These are phyloP conservation scores for Cladosporium austrohemisphaericum DNA, from an alignment of 2,329 filamentous ascomycete species.

Conservation along the genomic window DNA sequence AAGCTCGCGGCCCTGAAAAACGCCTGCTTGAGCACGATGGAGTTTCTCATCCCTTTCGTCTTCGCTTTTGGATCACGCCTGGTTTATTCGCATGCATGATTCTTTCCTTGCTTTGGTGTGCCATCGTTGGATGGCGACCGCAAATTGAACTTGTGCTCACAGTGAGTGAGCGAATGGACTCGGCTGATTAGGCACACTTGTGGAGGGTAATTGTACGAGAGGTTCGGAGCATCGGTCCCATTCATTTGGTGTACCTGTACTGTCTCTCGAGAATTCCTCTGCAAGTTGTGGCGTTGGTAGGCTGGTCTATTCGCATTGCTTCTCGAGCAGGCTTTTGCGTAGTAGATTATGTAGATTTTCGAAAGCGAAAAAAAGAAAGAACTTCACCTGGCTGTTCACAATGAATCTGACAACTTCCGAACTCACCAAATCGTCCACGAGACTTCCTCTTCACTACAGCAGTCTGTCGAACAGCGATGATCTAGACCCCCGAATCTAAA, in stretches of 20 bases:
- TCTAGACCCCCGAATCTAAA: too few relatives aligned
- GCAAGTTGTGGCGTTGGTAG: slow-evolving; percentile 13
- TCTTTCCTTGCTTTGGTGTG: too few relatives aligned
- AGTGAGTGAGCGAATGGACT: neutral
- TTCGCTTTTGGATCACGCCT: neutral
- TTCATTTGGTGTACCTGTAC: slow-evolving; percentile 7
- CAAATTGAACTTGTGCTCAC: too few relatives aligned
- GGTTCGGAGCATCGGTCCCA: neutral
- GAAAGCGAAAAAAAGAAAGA: neutral
- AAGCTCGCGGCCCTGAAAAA: slow-evolving; percentile 15
- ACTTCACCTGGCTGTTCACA: neutral
- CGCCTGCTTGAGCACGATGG: slow-evolving; percentile 16
- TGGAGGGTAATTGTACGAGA: neutral
- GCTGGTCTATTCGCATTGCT: slow-evolving; percentile 3
- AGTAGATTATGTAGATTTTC: too few relatives aligned
- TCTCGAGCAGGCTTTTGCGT: too few relatives aligned
- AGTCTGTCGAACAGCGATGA: too few relatives aligned
- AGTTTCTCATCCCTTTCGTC: slow-evolving; percentile 14
- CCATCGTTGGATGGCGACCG: neutral
- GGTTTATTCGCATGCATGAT: neutral
- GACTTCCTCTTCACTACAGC: too few relatives aligned
- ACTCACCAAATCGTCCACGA: too few relatives aligned
- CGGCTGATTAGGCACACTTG: slow-evolving; percentile 12
- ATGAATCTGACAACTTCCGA: too few relatives aligned
- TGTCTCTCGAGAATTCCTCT: neutral